Conservation (phyloP, 2,329 filamentous ascomycete species). For the Colletotrichum tanaceti region DNA sequence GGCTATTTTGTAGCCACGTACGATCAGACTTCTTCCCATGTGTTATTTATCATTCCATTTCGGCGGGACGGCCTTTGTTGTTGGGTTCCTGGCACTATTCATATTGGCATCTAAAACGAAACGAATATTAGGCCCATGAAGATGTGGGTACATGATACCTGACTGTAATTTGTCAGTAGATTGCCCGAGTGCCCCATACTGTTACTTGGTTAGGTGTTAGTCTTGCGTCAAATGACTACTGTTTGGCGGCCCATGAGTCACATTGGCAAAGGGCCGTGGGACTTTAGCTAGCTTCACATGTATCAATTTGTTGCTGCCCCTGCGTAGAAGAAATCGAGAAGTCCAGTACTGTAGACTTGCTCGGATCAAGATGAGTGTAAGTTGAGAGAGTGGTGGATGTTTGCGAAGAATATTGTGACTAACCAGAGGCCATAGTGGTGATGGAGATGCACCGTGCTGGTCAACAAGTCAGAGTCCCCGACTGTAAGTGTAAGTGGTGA, state of each 20-base stretch:
- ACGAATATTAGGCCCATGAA: conserved; percentile 10
- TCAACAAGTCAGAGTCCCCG: too few species aligned
- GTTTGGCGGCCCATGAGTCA: not conserved
- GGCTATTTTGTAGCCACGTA: not conserved
- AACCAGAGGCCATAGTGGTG: too few species aligned
- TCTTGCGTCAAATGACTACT: not conserved
- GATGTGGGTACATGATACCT: not conserved
- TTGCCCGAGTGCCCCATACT: conserved; percentile 1
- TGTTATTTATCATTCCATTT: conserved; percentile 8
- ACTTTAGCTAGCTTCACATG: too few species aligned
- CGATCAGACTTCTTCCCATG: not conserved
- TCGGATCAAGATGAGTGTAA: not conserved
- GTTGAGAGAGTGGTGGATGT: not conserved
- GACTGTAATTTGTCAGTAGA: conserved; percentile 27
- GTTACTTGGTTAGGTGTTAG: not conserved
- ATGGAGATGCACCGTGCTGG: too few species aligned
- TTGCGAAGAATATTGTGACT: not conserved
- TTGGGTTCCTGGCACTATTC: not conserved
- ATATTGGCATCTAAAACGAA: conserved; percentile 17
- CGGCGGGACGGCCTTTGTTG: not conserved
- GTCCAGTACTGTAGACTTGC: not conserved
- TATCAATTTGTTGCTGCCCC: not conserved
- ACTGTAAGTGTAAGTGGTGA: too few species aligned
- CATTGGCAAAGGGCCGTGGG: not conserved
- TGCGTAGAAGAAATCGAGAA: not conserved